Conservation (phyloP, 371 early-diverging fungal genomes). For the Apophysomyces elegans region DNA sequence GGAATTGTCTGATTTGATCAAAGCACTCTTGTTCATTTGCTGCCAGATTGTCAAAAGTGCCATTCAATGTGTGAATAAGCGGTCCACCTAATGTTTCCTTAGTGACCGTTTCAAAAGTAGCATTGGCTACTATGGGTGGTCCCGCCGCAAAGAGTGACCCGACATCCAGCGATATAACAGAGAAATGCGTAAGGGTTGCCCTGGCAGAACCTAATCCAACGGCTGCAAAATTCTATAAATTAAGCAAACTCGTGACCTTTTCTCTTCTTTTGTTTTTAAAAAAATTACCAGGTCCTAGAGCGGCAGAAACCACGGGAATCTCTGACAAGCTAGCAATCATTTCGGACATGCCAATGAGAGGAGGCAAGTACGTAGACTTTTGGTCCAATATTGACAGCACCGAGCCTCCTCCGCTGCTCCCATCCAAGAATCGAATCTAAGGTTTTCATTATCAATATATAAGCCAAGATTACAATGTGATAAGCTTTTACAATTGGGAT, state of each 20-base stretch:
- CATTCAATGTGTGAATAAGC: conserved; percentile 41
- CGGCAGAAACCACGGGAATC: conserved; percentile 45
- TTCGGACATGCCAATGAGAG: conserved; percentile 51
- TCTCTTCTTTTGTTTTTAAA: background rate
- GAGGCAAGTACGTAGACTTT: conserved; percentile 44
- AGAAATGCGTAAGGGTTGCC: conserved; percentile 49
- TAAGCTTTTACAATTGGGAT: conserved; percentile 34
- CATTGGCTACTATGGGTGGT: conserved; percentile 48
- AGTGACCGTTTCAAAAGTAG: conserved; percentile 45
- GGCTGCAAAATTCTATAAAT: conserved; percentile 17
- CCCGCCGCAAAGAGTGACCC: conserved; percentile 52
- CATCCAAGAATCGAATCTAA: conserved; percentile 47
- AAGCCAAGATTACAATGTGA: background rate
- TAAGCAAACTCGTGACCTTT: too few relatives aligned
- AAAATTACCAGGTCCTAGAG: conserved; percentile 41
- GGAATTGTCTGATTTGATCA: conserved; percentile 39
- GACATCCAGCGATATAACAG: conserved; percentile 36
- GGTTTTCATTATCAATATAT: background rate
- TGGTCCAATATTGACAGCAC: conserved; percentile 39
- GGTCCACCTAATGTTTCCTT: conserved; percentile 47
- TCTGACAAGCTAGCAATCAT: conserved; percentile 47
- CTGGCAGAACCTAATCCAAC: conserved; percentile 51
- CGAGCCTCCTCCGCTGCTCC: conserved; percentile 51
- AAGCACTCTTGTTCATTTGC: conserved; percentile 45
- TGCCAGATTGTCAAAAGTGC: conserved; percentile 49